Base-by-base conservation (phyloP, 805 yeast species). In the Nakazawaea laoshanensis region DNA sequence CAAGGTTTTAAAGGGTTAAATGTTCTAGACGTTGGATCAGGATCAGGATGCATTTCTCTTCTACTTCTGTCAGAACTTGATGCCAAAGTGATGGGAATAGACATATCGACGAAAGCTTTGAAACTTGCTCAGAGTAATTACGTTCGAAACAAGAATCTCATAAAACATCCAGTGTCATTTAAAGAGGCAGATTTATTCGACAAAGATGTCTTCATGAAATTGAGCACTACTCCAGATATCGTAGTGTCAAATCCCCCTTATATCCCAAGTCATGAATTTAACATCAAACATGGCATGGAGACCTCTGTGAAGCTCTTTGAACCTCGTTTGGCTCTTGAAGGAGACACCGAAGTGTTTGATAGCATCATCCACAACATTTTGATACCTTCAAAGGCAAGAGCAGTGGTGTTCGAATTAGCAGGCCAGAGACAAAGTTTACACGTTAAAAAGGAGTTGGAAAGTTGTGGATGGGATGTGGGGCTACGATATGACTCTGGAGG, bases 161-260 rank as follows among this genome's bases (percentile, higher is more conserved):
- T 39, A 13, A 15, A 36, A 14, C 27, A 19, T 24, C 29, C 3
- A 9, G 48, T 41, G 33, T 19, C 11, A 3, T 50, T 54, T 17
- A 10, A 17, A 1, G n/a, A 32, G 5, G 55, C 50, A 4, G 47
- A 55, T 30, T 24, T 54, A 4, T 33, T 49, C 12, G 29, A 40
- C 12, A 17, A 21, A 36, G 16, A 31, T 7, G 7, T 27, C 13
- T 3, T 30, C 10, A 20, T 28, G 16, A 10, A 13, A 4, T 11
- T 28, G 11, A 29, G 25, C 22, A 18, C 25, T 12, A 4, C 14
- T 3, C 49, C 61, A 12, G 81, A 79, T 38, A 34, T 89, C 3
- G 48, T 92, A 1, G 67, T 78, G 0, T 73, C 95, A n/a, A 89
- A 89, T 45, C 98, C 98, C 1, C 98, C 98, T 0, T 89, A 89